A percentile compares a stretch with the other conserved stretches of the same genome.
phyloP scores from a whole-genome alignment of 2,329 filamentous ascomycete species.

The Scedosporium boydii region DNA sequence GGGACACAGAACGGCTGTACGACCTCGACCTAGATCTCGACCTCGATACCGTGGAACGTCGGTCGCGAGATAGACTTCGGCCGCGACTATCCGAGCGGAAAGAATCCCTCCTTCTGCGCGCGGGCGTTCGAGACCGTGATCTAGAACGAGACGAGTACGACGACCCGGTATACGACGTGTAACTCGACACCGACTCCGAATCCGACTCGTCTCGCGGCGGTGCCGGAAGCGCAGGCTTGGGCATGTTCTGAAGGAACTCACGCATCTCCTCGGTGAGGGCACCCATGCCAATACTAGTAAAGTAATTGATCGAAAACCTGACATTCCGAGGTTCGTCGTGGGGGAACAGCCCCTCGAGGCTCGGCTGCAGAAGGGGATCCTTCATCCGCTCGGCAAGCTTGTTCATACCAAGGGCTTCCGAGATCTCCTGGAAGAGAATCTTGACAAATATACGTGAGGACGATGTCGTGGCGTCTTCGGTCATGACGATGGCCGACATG shows the following conservation, averaged over 20 bases:
- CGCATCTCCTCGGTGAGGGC: slow-evolving; percentile 91
- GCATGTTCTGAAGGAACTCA: slow-evolving; percentile 79
- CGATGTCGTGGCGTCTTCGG: slow-evolving; percentile 93
- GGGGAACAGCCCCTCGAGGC: slow-evolving; percentile 80
- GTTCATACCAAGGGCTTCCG: slow-evolving; percentile 76
- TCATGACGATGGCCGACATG: slow-evolving; percentile 74
- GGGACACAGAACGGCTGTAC: slow-evolving; percentile 22
- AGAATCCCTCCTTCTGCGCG: slow-evolving; percentile 8
- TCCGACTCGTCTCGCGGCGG: slow-evolving; percentile 51
- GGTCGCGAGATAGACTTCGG: slow-evolving; percentile 19
- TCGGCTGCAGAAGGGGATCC: slow-evolving; percentile 69
- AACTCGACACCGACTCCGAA: slow-evolving; percentile 67
- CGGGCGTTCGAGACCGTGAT: slow-evolving; percentile 28
- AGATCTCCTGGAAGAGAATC: slow-evolving; percentile 88
- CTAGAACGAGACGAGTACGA: slow-evolving; percentile 46
- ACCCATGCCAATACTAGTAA: slow-evolving; percentile 96
- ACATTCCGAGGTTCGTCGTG: slow-evolving; percentile 82
- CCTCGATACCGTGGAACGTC: slow-evolving; percentile 27
- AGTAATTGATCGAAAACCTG: slow-evolving; percentile 98
- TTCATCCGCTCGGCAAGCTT: slow-evolving; percentile 67
- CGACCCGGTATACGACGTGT: slow-evolving; percentile 62
- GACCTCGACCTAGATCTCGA: slow-evolving; percentile 28
- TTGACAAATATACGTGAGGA: slow-evolving; percentile 98
- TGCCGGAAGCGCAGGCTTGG: slow-evolving; percentile 70
- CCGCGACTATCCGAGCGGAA: slow-evolving; percentile 13